Evolutionary conservation across 176 grass and related monocot genomes (phyloP).

Genomic region (Thinopyrum elongatum): DNA sequence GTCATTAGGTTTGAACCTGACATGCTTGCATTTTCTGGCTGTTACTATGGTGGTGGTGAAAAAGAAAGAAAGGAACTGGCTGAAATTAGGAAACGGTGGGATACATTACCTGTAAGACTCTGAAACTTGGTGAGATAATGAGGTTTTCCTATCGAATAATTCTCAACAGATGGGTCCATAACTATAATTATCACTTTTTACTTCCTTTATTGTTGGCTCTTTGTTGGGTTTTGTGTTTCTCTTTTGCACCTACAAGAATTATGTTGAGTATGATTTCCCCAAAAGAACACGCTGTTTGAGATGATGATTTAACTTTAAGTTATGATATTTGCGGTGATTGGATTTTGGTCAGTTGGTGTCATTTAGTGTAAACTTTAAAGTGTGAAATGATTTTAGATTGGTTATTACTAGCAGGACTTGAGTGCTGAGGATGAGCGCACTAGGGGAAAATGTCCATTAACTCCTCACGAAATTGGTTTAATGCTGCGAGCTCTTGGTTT

Average conservation of each 20-base stretch:
- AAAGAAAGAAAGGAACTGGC: constrained; percentile 78
- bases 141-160: constrained; percentile 12
- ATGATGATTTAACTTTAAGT: background rate
- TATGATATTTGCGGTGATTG: background rate
- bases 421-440: constrained; percentile 75
- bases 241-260: background rate
- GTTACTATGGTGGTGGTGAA: constrained; percentile 91
- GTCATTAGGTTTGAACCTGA: constrained; percentile 87
- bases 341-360: background rate
- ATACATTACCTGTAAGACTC: constrained; percentile 86
- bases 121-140: constrained; percentile 42
- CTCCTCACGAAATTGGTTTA: constrained; percentile 88
- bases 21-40: constrained; percentile 99
- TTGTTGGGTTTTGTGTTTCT: background rate
- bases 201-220: background rate
- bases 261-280: background rate
- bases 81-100: constrained; percentile 97
- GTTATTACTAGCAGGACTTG: constrained; percentile 66
- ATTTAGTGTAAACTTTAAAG: constrained; percentile 7
- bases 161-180: background rate
- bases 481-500: constrained; percentile 89
- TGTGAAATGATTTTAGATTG: constrained; percentile 19
- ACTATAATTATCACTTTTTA: background rate
- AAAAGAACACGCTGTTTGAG: background rate
- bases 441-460: constrained; percentile 85